Base-by-base conservation (phyloP, 1,284 basidiomycete genomes). In the Trametes sp. region DNA sequence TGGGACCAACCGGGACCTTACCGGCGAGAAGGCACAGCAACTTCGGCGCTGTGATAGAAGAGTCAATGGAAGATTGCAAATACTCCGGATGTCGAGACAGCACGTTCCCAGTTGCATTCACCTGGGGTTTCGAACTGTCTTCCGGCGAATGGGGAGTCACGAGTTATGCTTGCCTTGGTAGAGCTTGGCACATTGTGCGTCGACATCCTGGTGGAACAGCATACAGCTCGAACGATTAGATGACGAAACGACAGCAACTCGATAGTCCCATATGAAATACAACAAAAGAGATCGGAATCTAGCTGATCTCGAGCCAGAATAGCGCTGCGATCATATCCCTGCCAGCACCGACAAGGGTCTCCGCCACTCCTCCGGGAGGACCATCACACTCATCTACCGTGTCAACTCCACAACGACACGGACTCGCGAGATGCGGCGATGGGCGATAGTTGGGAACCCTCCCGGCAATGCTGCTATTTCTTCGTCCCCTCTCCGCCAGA, bases 381-480 rank as follows among this genome's bases (percentile, higher is more conserved):
- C 51, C 26, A 53, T 41, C 44, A 31, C 58, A 60, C 28, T 50
- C 49, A 56, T 57, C 57, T 48, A 35, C 41, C 38, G 45, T 24
- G 38, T 21, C 36, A 38, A 29, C 14, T 24, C 16, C 36, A 21
- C 23, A 49, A 54, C 38, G 29, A 36, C 42, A 45, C 53, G 50
- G 36, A 49, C 38, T 36, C 29, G 41, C 42, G 31, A 44, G 10
- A 24, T 23, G 49, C 50, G 36, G 36, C n/a, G 59, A 38, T 46
- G 38, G 35, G 46, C 28, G 55, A 41, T 28, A 48, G 44, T 63
- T 57, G 64, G 67, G 69, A 65, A 66, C 70, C 70, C 69, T 69
- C 70, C 71, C 70, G 55, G 26, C 63, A 61, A 66, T 60, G 48
- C 56, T 73, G 73, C 78, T 78, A 86, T 79, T 85, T 84, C 69